phyloP scores from a whole-genome alignment of 306 rosid genomes.

The cucumber (Cucumis sativus) region Cucumber_9930_V3 NC_026659.2:21531001-21531500 shows the following conservation, averaged over 20 bases:
- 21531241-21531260: neutral
- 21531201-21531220: neutral
- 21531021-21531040: slow-evolving; percentile 41
- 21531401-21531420: neutral
- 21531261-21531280: neutral
- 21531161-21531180: neutral
- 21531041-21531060: slow-evolving; percentile 48
- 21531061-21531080: slow-evolving; percentile 61
- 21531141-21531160: neutral
- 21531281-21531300: neutral
- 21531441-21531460: neutral
- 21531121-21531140: neutral
- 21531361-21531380: neutral
- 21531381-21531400: neutral
- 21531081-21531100: slow-evolving; percentile 55
- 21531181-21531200: neutral
- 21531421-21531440: neutral
- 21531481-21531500: neutral
- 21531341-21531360: neutral
- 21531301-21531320: neutral
- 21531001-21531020: slow-evolving; percentile 35
- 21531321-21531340: neutral
- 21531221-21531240: neutral
- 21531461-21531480: neutral
- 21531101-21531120: neutral